A percentile compares a stretch with the other conserved stretches of the same genome.
Conservation (phyloP, 208 protist species). For the Acanthamoeba royreba region DNA sequence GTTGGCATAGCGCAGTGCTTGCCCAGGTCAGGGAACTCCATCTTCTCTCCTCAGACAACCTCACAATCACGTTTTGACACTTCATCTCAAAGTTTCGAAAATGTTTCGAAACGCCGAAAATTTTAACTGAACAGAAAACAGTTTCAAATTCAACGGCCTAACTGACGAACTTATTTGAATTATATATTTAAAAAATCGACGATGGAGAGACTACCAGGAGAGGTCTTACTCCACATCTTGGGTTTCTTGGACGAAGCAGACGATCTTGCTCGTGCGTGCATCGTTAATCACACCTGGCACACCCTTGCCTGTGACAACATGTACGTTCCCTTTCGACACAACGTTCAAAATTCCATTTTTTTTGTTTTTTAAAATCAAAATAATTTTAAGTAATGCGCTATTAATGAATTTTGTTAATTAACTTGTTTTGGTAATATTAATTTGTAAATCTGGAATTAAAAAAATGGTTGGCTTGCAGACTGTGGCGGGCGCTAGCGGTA, state of each 20-base stretch:
- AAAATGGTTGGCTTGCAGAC: too few relatives aligned
- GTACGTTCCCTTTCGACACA: background rate
- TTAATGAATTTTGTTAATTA: background rate
- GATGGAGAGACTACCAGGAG: background rate
- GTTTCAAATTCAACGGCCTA: too few relatives aligned
- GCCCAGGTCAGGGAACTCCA: conserved; percentile 11
- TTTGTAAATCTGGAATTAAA: too few relatives aligned
- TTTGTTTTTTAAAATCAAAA: background rate
- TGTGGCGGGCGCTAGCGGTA: background rate
- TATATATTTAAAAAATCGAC: too few relatives aligned
- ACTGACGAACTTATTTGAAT: too few relatives aligned
- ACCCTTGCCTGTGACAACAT: background rate
- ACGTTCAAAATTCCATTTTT: too few relatives aligned
- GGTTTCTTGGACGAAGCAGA: background rate
- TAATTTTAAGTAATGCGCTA: background rate
- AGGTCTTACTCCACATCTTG: background rate
- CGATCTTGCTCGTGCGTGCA: background rate
- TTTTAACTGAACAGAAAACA: too few relatives aligned
- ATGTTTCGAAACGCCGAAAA: too few relatives aligned
- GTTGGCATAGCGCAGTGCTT: background rate
- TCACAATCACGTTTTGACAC: too few relatives aligned
- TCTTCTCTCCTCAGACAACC: too few relatives aligned
- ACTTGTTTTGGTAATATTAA: background rate
- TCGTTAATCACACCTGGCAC: background rate
- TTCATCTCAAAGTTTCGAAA: too few relatives aligned